Conservation (phyloP, 2,329 filamentous ascomycete species). For the Chrysosporium queenslandicum region DNA sequence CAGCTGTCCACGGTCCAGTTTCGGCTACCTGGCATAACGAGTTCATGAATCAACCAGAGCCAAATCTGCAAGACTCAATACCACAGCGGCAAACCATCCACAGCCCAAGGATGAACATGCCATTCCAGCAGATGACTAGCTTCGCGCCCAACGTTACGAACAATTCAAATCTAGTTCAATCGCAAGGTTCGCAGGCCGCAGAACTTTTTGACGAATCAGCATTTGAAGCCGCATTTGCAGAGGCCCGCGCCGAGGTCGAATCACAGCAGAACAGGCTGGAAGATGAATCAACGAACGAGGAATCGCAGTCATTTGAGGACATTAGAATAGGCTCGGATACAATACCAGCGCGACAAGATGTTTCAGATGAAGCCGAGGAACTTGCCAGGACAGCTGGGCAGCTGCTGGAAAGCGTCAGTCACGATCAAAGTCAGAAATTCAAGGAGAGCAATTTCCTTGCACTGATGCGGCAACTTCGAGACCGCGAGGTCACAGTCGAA, state of each 20-base stretch:
- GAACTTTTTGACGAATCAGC: slow-evolving; percentile 37
- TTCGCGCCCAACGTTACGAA: neutral
- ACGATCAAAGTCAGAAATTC: slow-evolving; percentile 64
- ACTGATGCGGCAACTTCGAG: slow-evolving; percentile 65
- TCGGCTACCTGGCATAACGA: slow-evolving; percentile 51
- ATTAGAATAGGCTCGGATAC: slow-evolving; percentile 37
- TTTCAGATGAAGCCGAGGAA: slow-evolving; percentile 50
- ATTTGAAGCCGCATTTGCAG: slow-evolving; percentile 38
- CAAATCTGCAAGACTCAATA: slow-evolving; percentile 17
- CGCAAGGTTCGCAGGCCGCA: slow-evolving; percentile 26
- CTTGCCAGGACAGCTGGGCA: slow-evolving; percentile 62
- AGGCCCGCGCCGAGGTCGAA: slow-evolving; percentile 32
- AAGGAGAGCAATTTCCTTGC: slow-evolving; percentile 65
- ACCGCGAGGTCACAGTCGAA: slow-evolving; percentile 61
- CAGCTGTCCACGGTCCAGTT: slow-evolving; percentile 23
- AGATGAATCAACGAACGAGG: neutral
- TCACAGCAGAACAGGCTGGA: slow-evolving; percentile 20
- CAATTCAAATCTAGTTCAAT: slow-evolving; percentile 14
- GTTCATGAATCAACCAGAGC: slow-evolving; percentile 40
- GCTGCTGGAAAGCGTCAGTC: slow-evolving; percentile 57
- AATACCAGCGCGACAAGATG: slow-evolving; percentile 30
- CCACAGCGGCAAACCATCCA: slow-evolving; percentile 10
- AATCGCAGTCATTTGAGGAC: slow-evolving; percentile 16
- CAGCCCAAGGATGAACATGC: slow-evolving; percentile 6
- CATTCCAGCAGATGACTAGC: neutral